Conservation (phyloP, 2,329 filamentous ascomycete species). For the Trichoderma koningii region DNA sequence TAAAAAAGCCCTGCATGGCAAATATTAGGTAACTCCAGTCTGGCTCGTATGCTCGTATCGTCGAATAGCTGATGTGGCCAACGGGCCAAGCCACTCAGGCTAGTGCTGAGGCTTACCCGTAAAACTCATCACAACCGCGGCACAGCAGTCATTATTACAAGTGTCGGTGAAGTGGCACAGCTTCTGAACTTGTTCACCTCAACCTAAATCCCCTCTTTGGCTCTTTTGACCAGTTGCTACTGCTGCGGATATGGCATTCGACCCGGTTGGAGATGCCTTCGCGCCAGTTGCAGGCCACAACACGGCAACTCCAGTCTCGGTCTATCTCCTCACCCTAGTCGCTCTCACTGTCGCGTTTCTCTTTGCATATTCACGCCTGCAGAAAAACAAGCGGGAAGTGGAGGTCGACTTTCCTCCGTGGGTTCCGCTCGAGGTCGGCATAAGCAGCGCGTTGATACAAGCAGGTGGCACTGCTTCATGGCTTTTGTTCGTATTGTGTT, state of each 20-base stretch:
- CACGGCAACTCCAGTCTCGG: neutral
- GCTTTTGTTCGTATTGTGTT: neutral
- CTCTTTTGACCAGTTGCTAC: neutral
- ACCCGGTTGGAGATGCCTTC: neutral
- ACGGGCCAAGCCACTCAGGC: neutral
- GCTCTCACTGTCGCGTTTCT: neutral
- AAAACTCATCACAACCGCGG: neutral
- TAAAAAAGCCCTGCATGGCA: neutral
- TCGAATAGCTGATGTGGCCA: neutral
- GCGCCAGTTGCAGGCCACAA: neutral
- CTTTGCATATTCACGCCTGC: neutral
- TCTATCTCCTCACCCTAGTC: neutral
- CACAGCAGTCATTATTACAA: neutral
- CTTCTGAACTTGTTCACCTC: neutral
- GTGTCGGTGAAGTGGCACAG: neutral
- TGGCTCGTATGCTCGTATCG: too few relatives aligned
- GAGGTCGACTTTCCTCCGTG: constrained; percentile 5
- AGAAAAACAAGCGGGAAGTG: neutral
- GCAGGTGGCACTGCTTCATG: constrained; percentile 1
- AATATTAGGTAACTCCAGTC: too few relatives aligned
- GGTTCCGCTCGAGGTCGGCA: constrained; percentile 8
- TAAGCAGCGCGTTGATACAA: constrained; percentile 14
- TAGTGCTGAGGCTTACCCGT: neutral
- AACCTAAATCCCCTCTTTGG: neutral
- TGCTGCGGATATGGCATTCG: neutral